Evolutionary conservation across 78 protist genomes (phyloP).

Genomic region (Dictyostelium discoideum): dicty_2.7 NC_007088.5:7788501-7789000

Average conservation of each 20-base stretch:
- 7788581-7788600: conserved; percentile 65
- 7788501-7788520: conserved; percentile 90
- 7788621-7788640: conserved; percentile 1
- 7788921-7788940: conserved; percentile 95
- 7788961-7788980: conserved; percentile 93
- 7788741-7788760: conserved; percentile 75
- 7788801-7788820: no score
- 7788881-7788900: conserved; percentile 81
- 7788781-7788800: no score
- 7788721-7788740: conserved; percentile 85
- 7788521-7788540: conserved; percentile 86
- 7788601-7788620: no score
- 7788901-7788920: conserved; percentile 93
- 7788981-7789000: conserved; percentile 84
- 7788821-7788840: no score
- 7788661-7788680: conserved; percentile 96
- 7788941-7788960: conserved; percentile 93
- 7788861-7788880: conserved; percentile 55
- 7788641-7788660: conserved; percentile 41
- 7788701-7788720: conserved; percentile 91
- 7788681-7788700: conserved; percentile 93
- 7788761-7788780: not conserved
- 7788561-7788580: conserved; percentile 96
- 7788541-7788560: conserved; percentile 91
- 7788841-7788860: no score